Base-by-base conservation (phyloP, 257 asterid species). In the Anisodus tanguticus region DNA sequence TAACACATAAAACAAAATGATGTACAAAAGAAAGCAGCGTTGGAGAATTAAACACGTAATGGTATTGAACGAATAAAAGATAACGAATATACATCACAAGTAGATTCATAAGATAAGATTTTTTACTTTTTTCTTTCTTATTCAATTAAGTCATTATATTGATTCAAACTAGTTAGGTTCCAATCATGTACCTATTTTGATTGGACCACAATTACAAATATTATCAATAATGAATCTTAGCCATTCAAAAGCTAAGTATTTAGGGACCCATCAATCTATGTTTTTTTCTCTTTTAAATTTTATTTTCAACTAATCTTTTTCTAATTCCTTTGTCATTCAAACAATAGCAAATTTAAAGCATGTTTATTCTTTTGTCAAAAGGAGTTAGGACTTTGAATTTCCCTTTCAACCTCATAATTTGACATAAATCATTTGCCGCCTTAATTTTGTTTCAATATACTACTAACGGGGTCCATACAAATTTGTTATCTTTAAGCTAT, bases 271-370 rank as follows among this genome's bases (percentile, higher is more conserved):
- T 37, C 80, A 72, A 47, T 68, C 15, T 45, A 70, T 71, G 6
- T 49, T 43, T 74, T 74, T 74, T 5, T 74, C n/a, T 45, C 4
- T 45, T 6, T 17, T 47, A 31, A 31, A 0, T 5, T 26, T 47
- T 10, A 76, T 51, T 51, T 76, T 51, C 45, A 74, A 49, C 60
- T 74, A 49, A 47, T 74, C 22, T 74, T 49, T 74, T 22, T 62
- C 6, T n/a, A 45, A 72, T 72, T 76, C 63, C 45, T 51, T 76
- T 76, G 63, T 15, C 63, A 17, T 76, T 76, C 47, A 49, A 49
- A 49, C 43, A 49, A 47, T 47, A 74, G 43, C 60, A 74, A 74
- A 74, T 47, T 74, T 49, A 74, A 74, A 74, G 81, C 81, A 76
- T 26, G 15, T 76, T 74, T 74, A 74, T 76, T 22, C 47, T 26